Conservation (phyloP, 2,329 filamentous ascomycete genomes). For the Rhynchosporium agropyri region DNA sequence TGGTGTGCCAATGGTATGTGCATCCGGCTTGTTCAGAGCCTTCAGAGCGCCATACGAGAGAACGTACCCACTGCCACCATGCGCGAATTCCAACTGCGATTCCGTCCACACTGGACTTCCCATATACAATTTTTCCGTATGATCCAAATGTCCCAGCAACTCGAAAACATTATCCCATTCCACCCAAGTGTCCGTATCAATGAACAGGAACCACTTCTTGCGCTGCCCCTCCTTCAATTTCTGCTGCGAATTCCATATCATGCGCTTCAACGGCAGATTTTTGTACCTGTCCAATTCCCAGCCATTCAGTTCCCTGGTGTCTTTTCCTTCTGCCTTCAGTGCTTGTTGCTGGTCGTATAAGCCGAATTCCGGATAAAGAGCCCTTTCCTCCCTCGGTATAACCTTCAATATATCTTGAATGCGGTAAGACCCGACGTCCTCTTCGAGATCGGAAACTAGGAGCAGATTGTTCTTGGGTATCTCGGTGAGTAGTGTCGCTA, state of each 20-base stretch:
- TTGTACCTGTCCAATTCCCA: constrained; percentile 29
- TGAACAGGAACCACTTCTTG: constrained; percentile 29
- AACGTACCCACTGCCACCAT: constrained; percentile 27
- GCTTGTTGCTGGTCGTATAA: constrained; percentile 22
- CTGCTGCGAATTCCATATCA: constrained; percentile 24
- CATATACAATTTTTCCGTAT: constrained; percentile 17
- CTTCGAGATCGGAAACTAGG: constrained; percentile 29
- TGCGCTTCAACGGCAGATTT: constrained; percentile 28
- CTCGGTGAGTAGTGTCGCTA: constrained; percentile 21
- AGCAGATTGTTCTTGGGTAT: constrained; percentile 24
- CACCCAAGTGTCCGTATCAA: constrained; percentile 30
- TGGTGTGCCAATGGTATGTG: constrained; percentile 7
- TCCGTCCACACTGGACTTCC: constrained; percentile 23
- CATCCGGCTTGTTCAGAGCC: constrained; percentile 22
- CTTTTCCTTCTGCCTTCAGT: constrained; percentile 25
- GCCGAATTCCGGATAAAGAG: constrained; percentile 21
- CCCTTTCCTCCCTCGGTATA: constrained; percentile 19
- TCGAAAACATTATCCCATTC: constrained; percentile 29
- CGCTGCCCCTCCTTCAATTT: constrained; percentile 3
- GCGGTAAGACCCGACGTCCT: constrained; percentile 17
- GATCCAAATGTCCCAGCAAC: constrained; percentile 21
- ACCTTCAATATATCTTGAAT: constrained; percentile 24
- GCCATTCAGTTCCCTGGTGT: constrained; percentile 24
- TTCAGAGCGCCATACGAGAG: constrained; percentile 26
- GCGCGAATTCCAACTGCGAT: constrained; percentile 22